A percentile compares a stretch with the other conserved stretches of the same genome.
phyloP scores from a whole-genome alignment of 2,329 filamentous ascomycete species.

The Botrytis sinoallii region DNA sequence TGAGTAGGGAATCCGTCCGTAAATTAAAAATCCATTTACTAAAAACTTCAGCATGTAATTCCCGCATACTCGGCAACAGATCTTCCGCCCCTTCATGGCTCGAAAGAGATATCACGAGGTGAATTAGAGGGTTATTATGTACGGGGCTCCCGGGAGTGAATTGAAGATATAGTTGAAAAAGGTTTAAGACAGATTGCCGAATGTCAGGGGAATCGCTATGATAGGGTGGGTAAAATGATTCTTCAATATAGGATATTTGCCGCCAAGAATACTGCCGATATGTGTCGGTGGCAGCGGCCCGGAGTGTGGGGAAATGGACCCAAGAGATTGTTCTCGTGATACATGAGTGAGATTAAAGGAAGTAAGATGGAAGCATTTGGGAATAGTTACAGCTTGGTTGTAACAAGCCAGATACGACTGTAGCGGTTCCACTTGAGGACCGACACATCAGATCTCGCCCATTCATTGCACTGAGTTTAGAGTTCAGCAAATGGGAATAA shows the following conservation, averaged over 20 bases:
- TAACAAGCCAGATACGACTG: neutral
- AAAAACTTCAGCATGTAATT: neutral
- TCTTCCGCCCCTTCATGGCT: constrained; percentile 7
- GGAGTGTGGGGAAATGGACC: neutral
- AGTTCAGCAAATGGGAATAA: neutral
- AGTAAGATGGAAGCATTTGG: neutral
- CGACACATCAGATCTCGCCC: neutral
- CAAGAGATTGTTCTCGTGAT: constrained; percentile 8
- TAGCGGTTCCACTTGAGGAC: neutral
- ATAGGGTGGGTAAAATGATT: constrained; percentile 14
- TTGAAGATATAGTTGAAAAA: neutral
- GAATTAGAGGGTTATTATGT: neutral
- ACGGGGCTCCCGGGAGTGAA: constrained; percentile 1
- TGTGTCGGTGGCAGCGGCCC: constrained; percentile 16
- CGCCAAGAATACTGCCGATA: constrained; percentile 6
- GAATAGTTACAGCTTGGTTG: neutral
- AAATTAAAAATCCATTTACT: neutral
- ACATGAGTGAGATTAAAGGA: constrained; percentile 7
- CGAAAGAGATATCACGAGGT: neutral
- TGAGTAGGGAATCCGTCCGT: neutral
- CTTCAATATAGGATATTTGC: neutral
- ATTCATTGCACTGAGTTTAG: neutral
- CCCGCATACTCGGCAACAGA: constrained; percentile 1
- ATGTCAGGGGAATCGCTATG: constrained; percentile 1
- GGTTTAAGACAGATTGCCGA: constrained; percentile 10